Evolutionary conservation across 1,139 yeast genomes (phyloP).

Genomic region (Geotrichum armillariae): DNA sequence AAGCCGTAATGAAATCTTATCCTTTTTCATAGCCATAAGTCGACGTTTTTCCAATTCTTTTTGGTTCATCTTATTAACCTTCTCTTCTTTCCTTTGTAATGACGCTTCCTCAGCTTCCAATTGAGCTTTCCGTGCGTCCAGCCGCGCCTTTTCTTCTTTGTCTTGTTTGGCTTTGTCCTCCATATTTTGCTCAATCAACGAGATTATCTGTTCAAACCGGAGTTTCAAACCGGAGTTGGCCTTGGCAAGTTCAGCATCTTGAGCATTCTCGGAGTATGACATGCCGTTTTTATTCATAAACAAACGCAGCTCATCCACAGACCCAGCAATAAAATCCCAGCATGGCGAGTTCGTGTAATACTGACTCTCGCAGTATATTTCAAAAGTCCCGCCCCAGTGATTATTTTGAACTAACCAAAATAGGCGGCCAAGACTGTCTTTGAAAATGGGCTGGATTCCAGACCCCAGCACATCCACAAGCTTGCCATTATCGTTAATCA

Average conservation of each 20-base stretch:
- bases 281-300: background rate
- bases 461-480: conserved; percentile 8
- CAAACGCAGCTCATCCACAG: background rate
- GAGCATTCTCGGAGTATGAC: background rate
- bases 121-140: background rate
- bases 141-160: background rate
- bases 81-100: background rate
- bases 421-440: background rate
- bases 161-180: background rate
- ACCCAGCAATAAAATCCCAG: conserved; percentile 1
- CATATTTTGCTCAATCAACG: background rate
- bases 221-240: background rate
- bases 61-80: background rate
- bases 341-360: conserved; percentile 2
- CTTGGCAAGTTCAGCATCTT: background rate
- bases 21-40: background rate
- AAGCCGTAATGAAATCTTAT: background rate
- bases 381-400: conserved; percentile 16
- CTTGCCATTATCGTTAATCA: background rate
- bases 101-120: background rate
- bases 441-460: conserved; percentile 15
- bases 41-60: background rate
- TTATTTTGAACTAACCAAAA: conserved; percentile 16
- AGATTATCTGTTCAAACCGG: background rate
- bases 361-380: conserved; percentile 1